Evolutionary conservation across 805 yeast genomes (phyloP), one percentile per base, ranked within the genome.

Genomic region (Monosporozyma solicola): DNA sequence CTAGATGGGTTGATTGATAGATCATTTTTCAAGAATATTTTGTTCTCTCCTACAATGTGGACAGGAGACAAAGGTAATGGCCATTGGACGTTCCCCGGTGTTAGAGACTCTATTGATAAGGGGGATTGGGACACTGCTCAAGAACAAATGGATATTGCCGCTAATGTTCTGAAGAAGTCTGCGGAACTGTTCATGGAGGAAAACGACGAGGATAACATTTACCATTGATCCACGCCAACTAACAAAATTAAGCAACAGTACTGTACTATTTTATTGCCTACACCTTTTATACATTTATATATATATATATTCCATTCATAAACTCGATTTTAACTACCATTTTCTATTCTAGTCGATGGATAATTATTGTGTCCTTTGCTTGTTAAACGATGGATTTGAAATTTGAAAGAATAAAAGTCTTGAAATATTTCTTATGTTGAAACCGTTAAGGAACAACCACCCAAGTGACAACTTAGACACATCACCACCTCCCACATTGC

Each of bases 31-130:
- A 74, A 76, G 60, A 90, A 88, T 61, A 64, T 76, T 1, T 59
- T 90, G 4, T 80, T 80, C 65, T 97, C 96, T 0, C 84, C 86
- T 6, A 82, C 86, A 48, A 63, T 75, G 50, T 71, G 75, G 61
- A 79, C 82, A 5, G 88, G 74, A 10, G 66, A 60, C 1, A 63
- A 62, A 2, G 53, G 48, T 20, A 68, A 68, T 13, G 51, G 52
- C 6, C 51, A 53, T 46, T 81, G 83, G 68, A 75, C 86, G 2
- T 89, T 86, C 63, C 97, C 97, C 0, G 78, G 79, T 5, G 76
- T 90, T 2, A 75, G 95, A 55, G 96, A 90, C 62, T 82, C 80
- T 0, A 63, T 87, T 11, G 73, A 72, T 45, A 65, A 64, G 1
- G 71, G 73, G 0, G 78, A 82, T 54, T 78, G 80, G 74, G 70